phyloP scores from a whole-genome alignment of 805 yeast genomes.

The Candida gorgasii region DNA sequence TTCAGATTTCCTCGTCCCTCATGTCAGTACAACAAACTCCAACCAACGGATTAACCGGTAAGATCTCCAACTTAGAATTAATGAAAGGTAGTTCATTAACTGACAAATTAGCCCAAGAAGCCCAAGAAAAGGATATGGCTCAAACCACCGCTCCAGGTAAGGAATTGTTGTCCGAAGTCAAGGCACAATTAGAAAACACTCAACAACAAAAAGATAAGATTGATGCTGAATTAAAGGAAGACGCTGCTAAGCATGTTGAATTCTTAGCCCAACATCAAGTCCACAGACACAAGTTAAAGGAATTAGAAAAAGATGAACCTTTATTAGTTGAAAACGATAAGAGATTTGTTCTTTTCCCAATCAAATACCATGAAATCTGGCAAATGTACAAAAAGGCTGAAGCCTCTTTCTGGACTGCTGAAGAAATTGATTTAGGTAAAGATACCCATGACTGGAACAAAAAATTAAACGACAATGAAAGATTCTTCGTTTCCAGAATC shows the following conservation, averaged over 20 bases:
- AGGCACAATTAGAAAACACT: constrained; percentile 6
- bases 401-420: constrained; percentile 99
- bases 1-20: neutral
- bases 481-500: constrained; percentile 88
- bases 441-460: constrained; percentile 92
- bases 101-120: constrained; percentile 44
- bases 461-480: constrained; percentile 84
- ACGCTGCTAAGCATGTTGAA: constrained; percentile 47
- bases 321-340: constrained; percentile 78
- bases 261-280: constrained; percentile 63
- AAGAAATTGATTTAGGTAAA: constrained; percentile 94
- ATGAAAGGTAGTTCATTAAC: constrained; percentile 38
- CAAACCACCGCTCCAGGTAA: constrained; percentile 19
- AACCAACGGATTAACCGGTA: constrained; percentile 47
- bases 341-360: constrained; percentile 93
- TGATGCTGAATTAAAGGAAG: constrained; percentile 15
- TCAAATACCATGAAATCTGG: constrained; percentile 97
- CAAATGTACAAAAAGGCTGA: constrained; percentile 98
- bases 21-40: constrained; percentile 66
- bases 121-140: constrained; percentile 33
- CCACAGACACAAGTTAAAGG: constrained; percentile 74
- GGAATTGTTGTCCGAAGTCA: constrained; percentile 9
- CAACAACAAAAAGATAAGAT: constrained; percentile 21
- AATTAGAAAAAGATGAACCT: constrained; percentile 85
- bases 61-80: constrained; percentile 43